Percentiles rank a stretch among this genome's conserved stretches.
Evolutionary conservation across 2,329 filamentous ascomycete species (phyloP).

Genomic region (Colletotrichum camelliae): DNA sequence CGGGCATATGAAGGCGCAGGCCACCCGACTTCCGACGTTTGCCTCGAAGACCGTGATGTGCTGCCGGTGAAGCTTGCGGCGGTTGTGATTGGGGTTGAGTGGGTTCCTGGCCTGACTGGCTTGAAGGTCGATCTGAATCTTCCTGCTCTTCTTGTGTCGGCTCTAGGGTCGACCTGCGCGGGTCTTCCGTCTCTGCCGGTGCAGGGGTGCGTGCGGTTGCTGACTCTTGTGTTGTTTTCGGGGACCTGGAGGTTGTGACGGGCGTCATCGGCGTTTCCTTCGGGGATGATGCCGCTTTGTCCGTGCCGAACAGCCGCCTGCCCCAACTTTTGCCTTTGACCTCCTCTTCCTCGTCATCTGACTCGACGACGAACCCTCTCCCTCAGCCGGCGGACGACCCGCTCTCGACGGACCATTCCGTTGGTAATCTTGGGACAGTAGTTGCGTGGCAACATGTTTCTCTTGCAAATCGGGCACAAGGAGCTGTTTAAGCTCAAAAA

Average conservation of each 20-base stretch:
- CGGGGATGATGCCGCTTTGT: constrained; percentile 7
- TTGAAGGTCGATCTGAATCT: constrained; percentile 6
- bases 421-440: constrained; percentile 79
- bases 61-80: background rate
- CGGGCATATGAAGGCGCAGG: constrained; percentile 8
- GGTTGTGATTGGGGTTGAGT: background rate
- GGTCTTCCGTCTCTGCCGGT: background rate
- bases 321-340: constrained; percentile 41
- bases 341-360: constrained; percentile 33
- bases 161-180: constrained; percentile 9
- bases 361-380: constrained; percentile 53
- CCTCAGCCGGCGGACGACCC: constrained; percentile 67
- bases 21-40: constrained; percentile 13
- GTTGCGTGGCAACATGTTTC: constrained; percentile 74
- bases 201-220: background rate
- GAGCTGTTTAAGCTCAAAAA: constrained; percentile 79
- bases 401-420: constrained; percentile 83
- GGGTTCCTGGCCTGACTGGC: background rate
- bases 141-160: constrained; percentile 20
- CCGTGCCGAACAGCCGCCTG: constrained; percentile 36
- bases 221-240: background rate
- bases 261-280: constrained; percentile 19
- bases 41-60: background rate
- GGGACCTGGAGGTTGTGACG: constrained; percentile 4
- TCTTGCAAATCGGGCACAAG: constrained; percentile 90